Conservation (phyloP, 345 rosid genomes). For the Syzygium aqueum region DNA sequence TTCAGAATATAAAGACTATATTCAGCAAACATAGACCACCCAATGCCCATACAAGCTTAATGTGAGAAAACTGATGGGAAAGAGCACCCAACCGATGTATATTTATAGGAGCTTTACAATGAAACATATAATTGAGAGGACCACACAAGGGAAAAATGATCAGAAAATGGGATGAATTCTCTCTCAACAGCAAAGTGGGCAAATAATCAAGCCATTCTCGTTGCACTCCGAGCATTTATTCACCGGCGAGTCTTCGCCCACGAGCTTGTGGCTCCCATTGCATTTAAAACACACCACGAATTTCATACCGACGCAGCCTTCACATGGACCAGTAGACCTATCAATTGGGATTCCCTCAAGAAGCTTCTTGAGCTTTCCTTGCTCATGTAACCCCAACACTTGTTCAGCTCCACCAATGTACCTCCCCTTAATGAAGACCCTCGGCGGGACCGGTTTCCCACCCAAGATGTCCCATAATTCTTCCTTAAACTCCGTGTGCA, state of each 20-base stretch:
- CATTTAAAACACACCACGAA: constrained; percentile 64
- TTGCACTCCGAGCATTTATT: constrained; percentile 55
- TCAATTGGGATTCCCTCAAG: constrained; percentile 45
- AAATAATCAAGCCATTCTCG: constrained; percentile 76
- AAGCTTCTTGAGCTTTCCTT: constrained; percentile 51
- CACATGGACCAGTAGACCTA: constrained; percentile 23
- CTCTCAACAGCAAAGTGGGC: constrained; percentile 42
- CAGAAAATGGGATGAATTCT: constrained; percentile 5
- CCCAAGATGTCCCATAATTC: constrained; percentile 50
- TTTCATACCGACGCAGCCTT: constrained; percentile 48
- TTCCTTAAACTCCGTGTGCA: constrained; percentile 62
- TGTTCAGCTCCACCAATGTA: constrained; percentile 79
- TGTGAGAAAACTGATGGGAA: not conserved
- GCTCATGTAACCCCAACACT: constrained; percentile 59
- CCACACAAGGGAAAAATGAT: not conserved
- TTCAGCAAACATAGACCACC: not conserved
- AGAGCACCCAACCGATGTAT: not conserved
- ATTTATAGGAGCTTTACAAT: not conserved
- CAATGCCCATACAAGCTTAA: not conserved
- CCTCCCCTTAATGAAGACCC: constrained; percentile 69
- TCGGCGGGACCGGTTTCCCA: constrained; percentile 54
- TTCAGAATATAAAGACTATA: not conserved
- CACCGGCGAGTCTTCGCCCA: constrained; percentile 8
- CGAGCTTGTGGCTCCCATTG: constrained; percentile 55
- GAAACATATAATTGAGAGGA: not conserved